phyloP scores from a whole-genome alignment of 805 yeast species.

The Ascoidea asiatica region DNA sequence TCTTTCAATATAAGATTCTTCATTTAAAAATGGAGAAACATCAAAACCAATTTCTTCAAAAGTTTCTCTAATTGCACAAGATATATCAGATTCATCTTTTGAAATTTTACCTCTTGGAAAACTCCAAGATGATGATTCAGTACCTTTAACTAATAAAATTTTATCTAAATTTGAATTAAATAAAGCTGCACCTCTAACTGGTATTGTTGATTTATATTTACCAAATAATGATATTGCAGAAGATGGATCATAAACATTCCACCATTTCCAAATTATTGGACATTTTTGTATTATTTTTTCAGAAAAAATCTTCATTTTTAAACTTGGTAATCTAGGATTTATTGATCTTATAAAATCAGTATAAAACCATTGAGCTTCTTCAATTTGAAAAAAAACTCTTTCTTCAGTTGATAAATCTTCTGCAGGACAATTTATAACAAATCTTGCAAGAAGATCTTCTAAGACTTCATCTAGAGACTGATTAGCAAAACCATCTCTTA shows the following conservation, averaged over 20 bases:
- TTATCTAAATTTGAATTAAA: conserved; percentile 59
- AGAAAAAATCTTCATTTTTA: conserved; percentile 70
- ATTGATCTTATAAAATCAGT: conserved; percentile 65
- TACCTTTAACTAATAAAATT: conserved; percentile 71
- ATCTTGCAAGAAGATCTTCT: conserved; percentile 81
- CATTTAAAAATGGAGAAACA: conserved; percentile 50
- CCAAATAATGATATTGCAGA: conserved; percentile 67
- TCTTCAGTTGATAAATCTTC: conserved; percentile 73
- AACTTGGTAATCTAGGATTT: conserved; percentile 61
- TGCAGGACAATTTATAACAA: conserved; percentile 80
- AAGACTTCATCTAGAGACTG: conserved; percentile 60
- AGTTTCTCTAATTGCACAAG: conserved; percentile 86
- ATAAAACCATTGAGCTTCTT: conserved; percentile 98
- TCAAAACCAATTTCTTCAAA: conserved; percentile 92
- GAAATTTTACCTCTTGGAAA: conserved; percentile 96
- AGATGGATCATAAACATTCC: conserved; percentile 38
- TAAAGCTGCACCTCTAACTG: conserved; percentile 92
- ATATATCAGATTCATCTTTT: conserved; percentile 77
- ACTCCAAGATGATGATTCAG: conserved; percentile 77
- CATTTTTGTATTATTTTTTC: conserved; percentile 52
- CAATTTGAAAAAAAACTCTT: conserved; percentile 84
- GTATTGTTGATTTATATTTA: conserved; percentile 76
- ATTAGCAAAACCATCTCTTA: conserved; percentile 40
- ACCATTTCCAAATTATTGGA: conserved; percentile 76
- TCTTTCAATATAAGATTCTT: conserved; percentile 67